Conservation (phyloP, 1,139 yeast genomes). For the Lodderomyces elongisporus region DNA sequence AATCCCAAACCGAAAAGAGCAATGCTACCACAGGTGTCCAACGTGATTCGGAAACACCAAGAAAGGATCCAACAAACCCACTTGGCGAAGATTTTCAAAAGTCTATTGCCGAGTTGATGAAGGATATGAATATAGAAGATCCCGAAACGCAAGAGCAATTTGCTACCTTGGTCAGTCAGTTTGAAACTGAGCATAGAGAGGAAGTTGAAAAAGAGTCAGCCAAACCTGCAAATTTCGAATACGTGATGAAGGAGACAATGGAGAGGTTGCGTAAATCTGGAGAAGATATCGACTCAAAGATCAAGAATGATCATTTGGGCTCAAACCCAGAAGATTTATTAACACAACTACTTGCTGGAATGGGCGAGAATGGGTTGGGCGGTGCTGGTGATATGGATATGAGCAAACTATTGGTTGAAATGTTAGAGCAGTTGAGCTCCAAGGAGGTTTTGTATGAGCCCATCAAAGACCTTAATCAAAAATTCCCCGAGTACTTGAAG, state of each 20-base stretch:
- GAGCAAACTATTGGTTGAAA: conserved; percentile 65
- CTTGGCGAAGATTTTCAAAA: conserved; percentile 43
- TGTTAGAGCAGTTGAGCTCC: conserved; percentile 79
- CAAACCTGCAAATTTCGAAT: conserved; percentile 52
- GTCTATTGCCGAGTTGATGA: conserved; percentile 50
- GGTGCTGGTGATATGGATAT: conserved; percentile 51
- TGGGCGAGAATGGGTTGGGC: conserved; percentile 33
- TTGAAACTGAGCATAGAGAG: conserved; percentile 32
- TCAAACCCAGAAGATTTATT: conserved; percentile 56
- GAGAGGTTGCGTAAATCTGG: conserved; percentile 72
- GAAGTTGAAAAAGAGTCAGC: conserved; percentile 32
- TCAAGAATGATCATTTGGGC: conserved; percentile 45
- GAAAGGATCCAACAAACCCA: conserved; percentile 25
- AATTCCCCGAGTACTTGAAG: conserved; percentile 60
- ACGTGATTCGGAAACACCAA: conserved; percentile 3
- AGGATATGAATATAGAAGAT: conserved; percentile 51
- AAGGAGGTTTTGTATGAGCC: conserved; percentile 89
- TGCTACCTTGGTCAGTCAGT: conserved; percentile 45
- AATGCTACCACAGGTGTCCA: conserved; percentile 7
- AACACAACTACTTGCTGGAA: conserved; percentile 48
- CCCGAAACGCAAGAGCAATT: conserved; percentile 59
- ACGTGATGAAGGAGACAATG: conserved; percentile 76
- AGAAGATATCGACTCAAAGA: conserved; percentile 56
- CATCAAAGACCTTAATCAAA: conserved; percentile 69
- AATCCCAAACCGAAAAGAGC: conserved; percentile 9